Evolutionary conservation across 192 early-diverging fungal genomes (phyloP).

Genomic region (Lobosporangium transversale): DNA sequence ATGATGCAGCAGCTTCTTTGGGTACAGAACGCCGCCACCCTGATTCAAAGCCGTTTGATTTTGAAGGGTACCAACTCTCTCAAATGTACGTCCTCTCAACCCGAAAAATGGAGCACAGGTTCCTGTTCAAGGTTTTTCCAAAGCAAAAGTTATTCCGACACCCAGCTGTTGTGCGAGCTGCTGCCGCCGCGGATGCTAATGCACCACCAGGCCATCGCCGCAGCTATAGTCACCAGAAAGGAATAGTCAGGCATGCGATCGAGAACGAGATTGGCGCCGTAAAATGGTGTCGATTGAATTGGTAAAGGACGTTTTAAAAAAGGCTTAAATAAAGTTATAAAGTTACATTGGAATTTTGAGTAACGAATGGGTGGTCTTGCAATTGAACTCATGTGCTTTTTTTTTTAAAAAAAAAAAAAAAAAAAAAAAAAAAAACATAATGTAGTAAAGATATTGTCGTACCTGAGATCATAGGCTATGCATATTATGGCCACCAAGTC

Average conservation of each 20-base stretch:
- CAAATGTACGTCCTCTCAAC: constrained; percentile 13
- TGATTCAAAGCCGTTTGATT: not conserved
- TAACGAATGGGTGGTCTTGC: too few species aligned
- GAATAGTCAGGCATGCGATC: constrained; percentile 2
- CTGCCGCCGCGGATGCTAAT: too few species aligned
- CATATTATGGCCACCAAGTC: not conserved
- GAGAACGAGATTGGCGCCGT: constrained; percentile 36
- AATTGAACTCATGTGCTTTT: too few species aligned
- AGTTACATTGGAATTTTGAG: too few species aligned
- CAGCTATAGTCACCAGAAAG: not conserved
- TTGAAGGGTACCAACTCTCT: constrained; percentile 11
- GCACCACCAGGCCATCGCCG: too few species aligned
- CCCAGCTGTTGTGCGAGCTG: too few species aligned
- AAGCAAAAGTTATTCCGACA: constrained; percentile 6
- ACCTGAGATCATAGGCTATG: constrained; percentile 14
- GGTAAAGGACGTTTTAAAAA: constrained; percentile 10
- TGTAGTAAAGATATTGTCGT: constrained; percentile 1
- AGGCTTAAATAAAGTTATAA: not conserved
- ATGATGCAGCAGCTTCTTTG: not conserved
- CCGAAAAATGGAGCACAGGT: not conserved
- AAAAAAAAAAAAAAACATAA: too few species aligned
- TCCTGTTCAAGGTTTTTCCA: constrained; percentile 20
- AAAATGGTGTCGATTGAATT: not conserved
- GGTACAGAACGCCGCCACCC: not conserved
- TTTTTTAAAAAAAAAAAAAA: too few species aligned